Evolutionary conservation across 768 basidiomycete genomes (phyloP), one percentile per base, ranked within the genome.

Genomic region (Trametes sanguinea): DNA sequence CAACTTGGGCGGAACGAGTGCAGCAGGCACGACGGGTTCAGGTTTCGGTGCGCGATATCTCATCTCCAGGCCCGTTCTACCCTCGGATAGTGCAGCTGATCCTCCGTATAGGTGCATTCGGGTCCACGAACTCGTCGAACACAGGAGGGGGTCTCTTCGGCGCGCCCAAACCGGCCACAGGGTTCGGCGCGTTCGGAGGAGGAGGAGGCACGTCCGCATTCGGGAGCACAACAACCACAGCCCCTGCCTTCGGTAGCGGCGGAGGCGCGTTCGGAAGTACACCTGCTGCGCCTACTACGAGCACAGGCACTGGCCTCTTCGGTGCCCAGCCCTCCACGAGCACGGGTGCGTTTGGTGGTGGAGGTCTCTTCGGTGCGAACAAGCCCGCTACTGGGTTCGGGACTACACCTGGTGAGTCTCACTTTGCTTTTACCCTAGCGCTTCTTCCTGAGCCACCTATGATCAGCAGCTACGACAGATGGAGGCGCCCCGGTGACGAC

Each of bases 131-230:
- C 65, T 68, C 76, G 35, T 65, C 77, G 57, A 74, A 69, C 42
- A 78, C 73, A 46, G 71, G 68, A 46, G 76, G 47, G 17, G 61
- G 76, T 74, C 44, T 60, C 68, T 92, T 92, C 62, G 88, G 87
- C 40, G 81, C 77, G 47, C 72, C 86, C 33, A 92, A 93, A 70
- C 89, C 90, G 43, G 71, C 86, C 4, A 78, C 85, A 10, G 90
- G 88, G 11, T 93, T 94, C 74, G 89, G 91, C 68, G 83, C 87
- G 61, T 92, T 92, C 72, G 81, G 87, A 50, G 85, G 85, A 50
- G 85, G 85, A 44, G 84, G 82, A 33, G 77, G 81, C 56, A 76
- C 83, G 33, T 76, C 76, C 42, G 71, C 80, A 5, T 87, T 88
- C 71, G 82, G 85, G 59, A 74, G 72, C 52, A 71, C 79, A 68